A percentile compares a stretch with the other conserved stretches of the same genome.
Conservation (phyloP, 371 early-diverging fungal species). For the Capillidium heterosporum region DNA sequence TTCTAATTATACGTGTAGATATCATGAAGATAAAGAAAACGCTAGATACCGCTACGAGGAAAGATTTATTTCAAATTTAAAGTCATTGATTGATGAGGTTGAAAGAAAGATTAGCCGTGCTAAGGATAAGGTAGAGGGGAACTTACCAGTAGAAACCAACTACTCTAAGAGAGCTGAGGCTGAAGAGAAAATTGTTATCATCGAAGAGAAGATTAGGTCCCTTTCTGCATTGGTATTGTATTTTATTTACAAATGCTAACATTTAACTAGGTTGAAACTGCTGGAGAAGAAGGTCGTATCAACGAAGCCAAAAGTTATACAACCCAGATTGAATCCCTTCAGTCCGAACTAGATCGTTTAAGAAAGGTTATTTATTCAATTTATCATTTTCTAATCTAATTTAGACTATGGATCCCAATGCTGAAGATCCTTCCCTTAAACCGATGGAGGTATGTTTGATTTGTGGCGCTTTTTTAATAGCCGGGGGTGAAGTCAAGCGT, state of each 20-base stretch:
- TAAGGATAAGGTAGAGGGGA: conserved; percentile 42
- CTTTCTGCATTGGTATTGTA: conserved; percentile 30
- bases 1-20: conserved; percentile 12
- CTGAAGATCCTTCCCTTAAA: conserved; percentile 31
- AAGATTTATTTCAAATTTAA: conserved; percentile 51
- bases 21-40: conserved; percentile 43
- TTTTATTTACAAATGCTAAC: background rate
- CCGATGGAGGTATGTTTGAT: conserved; percentile 74
- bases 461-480: conserved; percentile 76
- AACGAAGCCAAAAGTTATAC: conserved; percentile 50
- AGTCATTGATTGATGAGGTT: conserved; percentile 47
- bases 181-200: conserved; percentile 56
- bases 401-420: background rate
- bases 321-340: conserved; percentile 39
- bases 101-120: conserved; percentile 58
- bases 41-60: conserved; percentile 53
- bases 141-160: background rate
- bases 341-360: conserved; percentile 35
- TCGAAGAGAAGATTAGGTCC: conserved; percentile 70
- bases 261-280: conserved; percentile 29
- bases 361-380: conserved; percentile 23
- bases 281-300: conserved; percentile 62
- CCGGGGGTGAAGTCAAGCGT: conserved; percentile 60
- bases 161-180: conserved; percentile 41
- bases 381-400: background rate